Evolutionary conservation across 2,329 filamentous ascomycete genomes (phyloP), one percentile per base, ranked within the genome.

Genomic region (Nemania sp.): DNA sequence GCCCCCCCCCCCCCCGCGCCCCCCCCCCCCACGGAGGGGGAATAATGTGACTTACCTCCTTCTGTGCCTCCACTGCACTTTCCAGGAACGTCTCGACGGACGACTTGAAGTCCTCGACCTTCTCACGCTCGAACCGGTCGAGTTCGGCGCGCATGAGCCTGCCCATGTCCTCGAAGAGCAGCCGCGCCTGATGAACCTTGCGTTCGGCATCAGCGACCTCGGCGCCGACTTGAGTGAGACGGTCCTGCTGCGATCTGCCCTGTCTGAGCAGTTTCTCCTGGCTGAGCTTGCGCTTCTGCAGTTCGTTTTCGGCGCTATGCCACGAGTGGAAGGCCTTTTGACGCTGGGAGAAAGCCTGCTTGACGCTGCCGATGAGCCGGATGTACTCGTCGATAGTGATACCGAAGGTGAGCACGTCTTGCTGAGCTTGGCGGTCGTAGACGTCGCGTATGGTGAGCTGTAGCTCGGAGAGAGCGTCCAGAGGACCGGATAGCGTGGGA

Each of bases 321-420:
- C 94, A 99, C 37, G 89, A 86, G 70, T 97, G 90, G 69, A 94
- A 99, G 1, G 92, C 90, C 72, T 97, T 97, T 71, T 99, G 94
- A 52, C 94, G 86, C 72, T 97, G 92, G 30, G 81, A 76, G 68
- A 99, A 99, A 0, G 94, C 90, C 57, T 88, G 90, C 78, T 99
- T 99, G 56, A 97, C 90, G 50, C 90, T 95, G 26, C 91, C 91
- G 64, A 99, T 97, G 37, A 99, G 76, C 5, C 94, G 90, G 64
- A 99, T 95, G 73, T 99, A 99, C 74, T 99, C 94, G 61, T 99
- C 94, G 59, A 99, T 92, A 37, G 96, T 96, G 67, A 97, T 97
- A 31, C 94, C 94, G 61, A 99, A 86, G 0, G 94, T 99, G 46
- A 99, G 80, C 26, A 97, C 88, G 68, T 99, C 94, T 71, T 99